A percentile compares a stretch with the other conserved stretches of the same genome.
These are phyloP conservation scores for Emmonsiellopsis sp. DNA, from an alignment of 2,329 filamentous ascomycete genomes.

Conservation along the genomic window DNA sequence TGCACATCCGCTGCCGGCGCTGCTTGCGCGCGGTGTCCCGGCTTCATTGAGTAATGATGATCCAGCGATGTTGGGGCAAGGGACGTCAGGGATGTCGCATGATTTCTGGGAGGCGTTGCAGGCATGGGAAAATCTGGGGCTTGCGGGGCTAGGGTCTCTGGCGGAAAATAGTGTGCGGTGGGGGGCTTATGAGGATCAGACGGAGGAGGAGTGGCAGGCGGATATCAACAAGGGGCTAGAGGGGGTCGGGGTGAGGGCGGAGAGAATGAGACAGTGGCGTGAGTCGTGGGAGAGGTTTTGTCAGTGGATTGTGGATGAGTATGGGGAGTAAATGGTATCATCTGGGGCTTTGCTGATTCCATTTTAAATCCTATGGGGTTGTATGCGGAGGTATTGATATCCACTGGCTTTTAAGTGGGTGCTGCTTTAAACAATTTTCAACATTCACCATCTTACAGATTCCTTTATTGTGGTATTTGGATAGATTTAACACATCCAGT, in stretches of 20 bases:
- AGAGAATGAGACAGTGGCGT: slow-evolving; percentile 67
- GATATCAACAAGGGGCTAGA: slow-evolving; percentile 65
- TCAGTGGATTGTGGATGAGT: slow-evolving; percentile 78
- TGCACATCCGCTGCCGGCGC: slow-evolving; percentile 65
- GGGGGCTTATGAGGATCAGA: slow-evolving; percentile 79
- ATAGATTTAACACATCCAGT: not conserved
- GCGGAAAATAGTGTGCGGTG: slow-evolving; percentile 90
- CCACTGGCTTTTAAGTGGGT: too few species aligned
- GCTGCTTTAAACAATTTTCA: not conserved
- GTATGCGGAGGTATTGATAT: not conserved
- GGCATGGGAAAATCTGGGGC: slow-evolving; percentile 81
- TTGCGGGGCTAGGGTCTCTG: slow-evolving; percentile 75
- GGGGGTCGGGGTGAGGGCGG: slow-evolving; percentile 60
- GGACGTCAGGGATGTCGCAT: slow-evolving; percentile 71
- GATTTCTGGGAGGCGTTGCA: slow-evolving; percentile 93
- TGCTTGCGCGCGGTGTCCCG: slow-evolving; percentile 73
- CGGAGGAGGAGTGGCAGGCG: slow-evolving; percentile 57
- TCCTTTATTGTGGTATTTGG: not conserved
- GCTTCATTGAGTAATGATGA: slow-evolving; percentile 86
- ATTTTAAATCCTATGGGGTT: not conserved
- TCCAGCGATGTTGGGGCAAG: slow-evolving; percentile 78
- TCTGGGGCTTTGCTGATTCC: not conserved
- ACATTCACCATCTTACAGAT: not conserved
- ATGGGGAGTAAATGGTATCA: slow-evolving; percentile 25
- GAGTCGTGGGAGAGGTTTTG: slow-evolving; percentile 83